Evolutionary conservation across 2,329 filamentous ascomycete genomes (phyloP), one percentile per base, ranked within the genome.

Genomic region (Teratosphaeria viscida): DNA sequence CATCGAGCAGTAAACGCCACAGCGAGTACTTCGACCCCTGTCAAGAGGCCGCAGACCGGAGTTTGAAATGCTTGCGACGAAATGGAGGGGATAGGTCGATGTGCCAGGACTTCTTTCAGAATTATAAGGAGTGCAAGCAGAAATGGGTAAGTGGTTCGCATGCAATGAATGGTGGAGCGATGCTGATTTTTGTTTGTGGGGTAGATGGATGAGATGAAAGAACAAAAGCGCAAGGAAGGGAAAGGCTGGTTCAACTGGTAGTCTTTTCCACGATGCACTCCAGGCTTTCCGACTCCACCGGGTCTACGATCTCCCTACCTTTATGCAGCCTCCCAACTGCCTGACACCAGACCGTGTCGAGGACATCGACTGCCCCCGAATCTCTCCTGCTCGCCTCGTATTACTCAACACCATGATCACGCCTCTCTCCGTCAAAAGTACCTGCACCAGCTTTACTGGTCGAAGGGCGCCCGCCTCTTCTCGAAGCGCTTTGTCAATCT

Each of bases 61-160:
- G 92, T 75, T 86, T 96, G 66, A 86, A 85, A 73, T 99, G 94
- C 70, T 77, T 99, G 70, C 87, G 91, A 72, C 84, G 94, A 26
- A 99, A 99, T 73, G 86, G 82, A 26, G 92, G 89, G 14, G 90
- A 97, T 71, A 83, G 86, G 65, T 79, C 86, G n/a, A 88, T 97
- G 88, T 99, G 94, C 72, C 81, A 82, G 64, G 92, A 97, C 74
- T 97, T 95, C 72, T 97, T 99, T 72, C 90, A 96, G 91, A 91
- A 91, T 56, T 97, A 96, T 74, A 85, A 91, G 61, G 90, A 95
- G 63, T 97, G 92, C 76, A 96, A 96, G 75, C 92, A 95, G 77
- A 82, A 86, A 78, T 96, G 92, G 92, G 91, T 96, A 81, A 68
- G 83, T 26, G 34, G 2, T 57, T 47, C 54, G 58, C 54, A 52